Base-by-base conservation (phyloP, 2,329 filamentous ascomycete species). In the Fonsecaea pugnacius region DNA sequence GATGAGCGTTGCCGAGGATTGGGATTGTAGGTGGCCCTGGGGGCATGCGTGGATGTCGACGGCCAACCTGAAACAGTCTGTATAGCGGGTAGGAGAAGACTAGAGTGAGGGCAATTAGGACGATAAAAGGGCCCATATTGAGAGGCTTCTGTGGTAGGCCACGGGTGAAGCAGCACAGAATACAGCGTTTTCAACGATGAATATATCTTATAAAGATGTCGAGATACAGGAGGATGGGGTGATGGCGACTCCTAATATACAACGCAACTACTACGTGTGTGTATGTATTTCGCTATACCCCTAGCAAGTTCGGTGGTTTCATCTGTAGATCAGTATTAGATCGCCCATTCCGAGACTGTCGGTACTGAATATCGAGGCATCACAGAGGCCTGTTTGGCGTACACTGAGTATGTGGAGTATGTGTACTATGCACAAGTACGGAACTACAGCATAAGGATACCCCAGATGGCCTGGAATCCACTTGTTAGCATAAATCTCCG, bases 1-100 rank as follows among this genome's bases (percentile, higher is more conserved):
- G 74, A 30, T 76, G 74, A 4, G 77, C 67, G 60, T 80, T 80
- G 14, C 78, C 79, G 1, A 82, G 71, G 21, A 81, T 55, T 0
- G 79, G 79, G 0, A 79, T 27, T 0, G 78, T 78, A 9, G 76
- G 76, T 12, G 79, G 79, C 0, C 78, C 78, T 61, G 62, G 62
- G 9, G 62, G 62, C 55, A 64, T 53, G 14, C 62, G 43, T 12
- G 55, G 55, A 27, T 64, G 54, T 21, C 62, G 46, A 18, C 48
- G 58, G n/a, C 62, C 62, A 46, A 64, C 56, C 27, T 60, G 32
- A 14, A 64, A 46, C 8, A 64, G 33, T 21, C 56, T 43, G 33
- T 64, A 64, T 30, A 64, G 2, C 3, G 46, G 46, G 27, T 51
- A 51, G 46, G 46, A 24, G 14, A 51, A 30, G 27, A 30, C 46